Percentiles rank a stretch among this genome's conserved stretches.
Evolutionary conservation across 805 yeast genomes (phyloP).

Genomic region (Schwanniomyces vanrijiae): DNA sequence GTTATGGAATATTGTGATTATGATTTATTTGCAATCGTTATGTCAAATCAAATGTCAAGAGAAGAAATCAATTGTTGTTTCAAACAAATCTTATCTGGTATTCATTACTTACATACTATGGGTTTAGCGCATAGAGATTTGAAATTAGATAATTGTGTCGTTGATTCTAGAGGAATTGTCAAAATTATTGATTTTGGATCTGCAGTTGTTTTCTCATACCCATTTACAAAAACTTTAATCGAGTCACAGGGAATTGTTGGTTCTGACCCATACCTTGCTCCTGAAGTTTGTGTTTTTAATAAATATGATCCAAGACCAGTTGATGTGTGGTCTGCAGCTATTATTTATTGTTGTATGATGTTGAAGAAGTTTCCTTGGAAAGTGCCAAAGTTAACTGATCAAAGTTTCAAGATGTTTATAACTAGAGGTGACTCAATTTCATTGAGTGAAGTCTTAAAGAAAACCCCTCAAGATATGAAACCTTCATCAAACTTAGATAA

Average conservation of each 20-base stretch:
- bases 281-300: conserved; percentile 64
- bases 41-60: conserved; percentile 81
- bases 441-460: conserved; percentile 51
- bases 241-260: conserved; percentile 79
- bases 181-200: conserved; percentile 83
- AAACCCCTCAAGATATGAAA: conserved; percentile 26
- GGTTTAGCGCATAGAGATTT: conserved; percentile 84
- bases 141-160: conserved; percentile 80
- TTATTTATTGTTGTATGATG: conserved; percentile 85
- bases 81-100: conserved; percentile 72
- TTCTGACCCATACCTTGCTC: conserved; percentile 83
- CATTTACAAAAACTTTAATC: conserved; percentile 59
- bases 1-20: conserved; percentile 94
- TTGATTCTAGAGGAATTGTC: conserved; percentile 69
- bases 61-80: conserved; percentile 81
- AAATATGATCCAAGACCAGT: conserved; percentile 75
- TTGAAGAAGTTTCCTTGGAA: conserved; percentile 87
- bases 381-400: conserved; percentile 68
- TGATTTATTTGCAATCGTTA: conserved; percentile 83
- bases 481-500: conserved; percentile 13
- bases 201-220: conserved; percentile 79
- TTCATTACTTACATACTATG: conserved; percentile 68
- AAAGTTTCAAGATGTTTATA: conserved; percentile 65
- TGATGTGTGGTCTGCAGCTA: conserved; percentile 84
- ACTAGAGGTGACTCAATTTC: conserved; percentile 54